phyloP scores from a whole-genome alignment of 2,329 filamentous ascomycete species.

The Ophiostoma sp. region DNA sequence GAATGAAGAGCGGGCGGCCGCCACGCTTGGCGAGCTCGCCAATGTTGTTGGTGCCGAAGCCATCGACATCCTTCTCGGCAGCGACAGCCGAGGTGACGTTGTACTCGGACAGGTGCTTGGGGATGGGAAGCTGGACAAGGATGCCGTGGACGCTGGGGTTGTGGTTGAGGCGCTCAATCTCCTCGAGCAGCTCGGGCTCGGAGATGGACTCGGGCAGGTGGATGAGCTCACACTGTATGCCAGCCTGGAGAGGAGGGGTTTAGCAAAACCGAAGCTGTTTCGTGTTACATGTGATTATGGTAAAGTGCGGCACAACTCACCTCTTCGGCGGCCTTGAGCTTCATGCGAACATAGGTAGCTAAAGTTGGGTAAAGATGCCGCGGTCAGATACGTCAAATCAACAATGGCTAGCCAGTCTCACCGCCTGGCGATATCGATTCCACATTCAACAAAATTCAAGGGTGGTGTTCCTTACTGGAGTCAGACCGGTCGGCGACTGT shows the following conservation, averaged over 20 bases:
- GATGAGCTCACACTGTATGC: conserved; percentile 83
- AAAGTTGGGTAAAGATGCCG: conserved; percentile 15
- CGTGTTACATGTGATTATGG: background rate
- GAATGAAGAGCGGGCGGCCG: conserved; percentile 82
- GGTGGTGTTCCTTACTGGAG: conserved; percentile 64
- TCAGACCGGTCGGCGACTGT: conserved; percentile 89
- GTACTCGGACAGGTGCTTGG: conserved; percentile 87
- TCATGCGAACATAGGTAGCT: conserved; percentile 99
- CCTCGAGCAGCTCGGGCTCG: conserved; percentile 81
- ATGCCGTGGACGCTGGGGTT: conserved; percentile 86
- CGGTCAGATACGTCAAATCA: background rate
- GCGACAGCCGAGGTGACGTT: conserved; percentile 84
- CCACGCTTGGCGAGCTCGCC: conserved; percentile 96
- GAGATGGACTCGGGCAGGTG: conserved; percentile 79
- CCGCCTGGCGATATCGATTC: background rate
- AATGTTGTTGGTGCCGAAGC: conserved; percentile 91
- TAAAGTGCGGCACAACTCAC: conserved; percentile 47
- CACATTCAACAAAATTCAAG: background rate
- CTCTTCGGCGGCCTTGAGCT: conserved; percentile 94
- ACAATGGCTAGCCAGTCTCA: background rate
- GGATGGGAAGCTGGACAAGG: conserved; percentile 88
- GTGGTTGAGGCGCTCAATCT: conserved; percentile 81
- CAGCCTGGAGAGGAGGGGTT: conserved; percentile 60
- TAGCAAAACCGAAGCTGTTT: background rate
- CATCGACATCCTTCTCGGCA: conserved; percentile 96